phyloP scores from a whole-genome alignment of 176 grass and related monocot species.

The Avena eriantha region DNA sequence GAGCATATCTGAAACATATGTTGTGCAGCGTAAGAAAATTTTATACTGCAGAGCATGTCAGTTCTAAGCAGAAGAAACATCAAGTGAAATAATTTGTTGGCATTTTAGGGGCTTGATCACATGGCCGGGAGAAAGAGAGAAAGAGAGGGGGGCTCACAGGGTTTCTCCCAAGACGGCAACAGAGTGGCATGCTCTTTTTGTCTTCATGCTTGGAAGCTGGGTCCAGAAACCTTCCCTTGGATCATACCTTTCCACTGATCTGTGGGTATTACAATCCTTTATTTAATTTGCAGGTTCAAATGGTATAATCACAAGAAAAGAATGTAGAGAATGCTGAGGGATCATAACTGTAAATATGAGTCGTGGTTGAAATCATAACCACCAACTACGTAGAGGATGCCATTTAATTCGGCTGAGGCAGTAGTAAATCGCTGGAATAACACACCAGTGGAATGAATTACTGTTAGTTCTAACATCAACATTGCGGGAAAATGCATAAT shows the following conservation, averaged over 20 bases:
- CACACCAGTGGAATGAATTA: neutral
- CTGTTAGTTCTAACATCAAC: constrained; percentile 19
- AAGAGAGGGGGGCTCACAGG: constrained; percentile 48
- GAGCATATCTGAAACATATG: constrained; percentile 58
- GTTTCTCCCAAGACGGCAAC: constrained; percentile 52
- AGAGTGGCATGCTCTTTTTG: constrained; percentile 71
- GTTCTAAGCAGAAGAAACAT: constrained; percentile 13
- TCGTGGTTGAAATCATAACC: constrained; percentile 68
- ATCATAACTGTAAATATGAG: constrained; percentile 75
- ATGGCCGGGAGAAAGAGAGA: neutral
- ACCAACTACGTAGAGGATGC: constrained; percentile 65
- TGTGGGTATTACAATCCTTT: constrained; percentile 39
- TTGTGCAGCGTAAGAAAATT: neutral
- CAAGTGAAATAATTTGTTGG: neutral
- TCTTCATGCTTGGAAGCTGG: constrained; percentile 66
- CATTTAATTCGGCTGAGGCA: constrained; percentile 57
- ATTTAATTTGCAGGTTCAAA: constrained; percentile 23
- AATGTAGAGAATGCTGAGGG: neutral
- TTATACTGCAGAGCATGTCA: neutral
- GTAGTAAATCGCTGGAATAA: constrained; percentile 76
- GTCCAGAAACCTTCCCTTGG: constrained; percentile 92
- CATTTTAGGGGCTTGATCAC: constrained; percentile 15
- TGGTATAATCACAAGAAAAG: neutral
- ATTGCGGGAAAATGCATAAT: neutral
- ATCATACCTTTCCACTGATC: constrained; percentile 89